Percentiles rank a stretch among this genome's conserved stretches.
Evolutionary conservation across 2,329 filamentous ascomycete species (phyloP).

Genomic region (Aspergillus cejpii): DNA sequence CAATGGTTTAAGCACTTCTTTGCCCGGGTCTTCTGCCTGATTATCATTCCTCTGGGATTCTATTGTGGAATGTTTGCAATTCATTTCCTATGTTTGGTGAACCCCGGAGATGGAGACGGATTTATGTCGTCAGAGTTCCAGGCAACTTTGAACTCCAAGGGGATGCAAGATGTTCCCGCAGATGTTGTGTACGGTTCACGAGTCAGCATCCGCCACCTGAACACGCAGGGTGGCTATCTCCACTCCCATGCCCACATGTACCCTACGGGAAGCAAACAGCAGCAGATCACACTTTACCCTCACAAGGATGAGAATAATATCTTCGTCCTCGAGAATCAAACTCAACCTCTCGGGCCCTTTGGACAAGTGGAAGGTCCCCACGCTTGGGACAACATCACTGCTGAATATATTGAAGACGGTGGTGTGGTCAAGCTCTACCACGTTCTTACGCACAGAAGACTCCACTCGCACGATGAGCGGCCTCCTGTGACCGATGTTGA

Average conservation of each 20-base stretch:
- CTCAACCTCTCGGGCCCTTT: constrained; percentile 71
- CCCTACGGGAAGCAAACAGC: constrained; percentile 92
- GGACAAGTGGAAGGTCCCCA: constrained; percentile 72
- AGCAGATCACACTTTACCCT: constrained; percentile 95
- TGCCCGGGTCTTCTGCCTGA: constrained; percentile 82
- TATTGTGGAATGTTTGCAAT: constrained; percentile 97
- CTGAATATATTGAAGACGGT: constrained; percentile 67
- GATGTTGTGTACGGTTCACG: constrained; percentile 86
- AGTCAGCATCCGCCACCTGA: constrained; percentile 81
- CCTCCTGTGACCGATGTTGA: constrained; percentile 78
- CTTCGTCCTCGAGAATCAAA: constrained; percentile 92
- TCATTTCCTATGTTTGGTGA: constrained; percentile 86
- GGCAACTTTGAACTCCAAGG: constrained; percentile 91
- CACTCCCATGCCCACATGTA: constrained; percentile 98
- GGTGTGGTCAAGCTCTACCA: constrained; percentile 79
- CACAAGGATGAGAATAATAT: constrained; percentile 99
- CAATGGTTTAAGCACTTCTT: constrained; percentile 91
- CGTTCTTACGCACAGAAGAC: constrained; percentile 69
- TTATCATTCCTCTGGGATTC: constrained; percentile 79
- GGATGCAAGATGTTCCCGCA: constrained; percentile 88
- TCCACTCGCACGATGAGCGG: constrained; percentile 91
- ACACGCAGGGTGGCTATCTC: constrained; percentile 95
- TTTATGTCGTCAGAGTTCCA: constrained; percentile 99
- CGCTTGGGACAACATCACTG: constrained; percentile 74
- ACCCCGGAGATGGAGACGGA: constrained; percentile 93